These are phyloP conservation scores for Schizonepeta tenuifolia DNA, from an alignment of 257 asterid genomes.

Conservation along the genomic window DNA sequence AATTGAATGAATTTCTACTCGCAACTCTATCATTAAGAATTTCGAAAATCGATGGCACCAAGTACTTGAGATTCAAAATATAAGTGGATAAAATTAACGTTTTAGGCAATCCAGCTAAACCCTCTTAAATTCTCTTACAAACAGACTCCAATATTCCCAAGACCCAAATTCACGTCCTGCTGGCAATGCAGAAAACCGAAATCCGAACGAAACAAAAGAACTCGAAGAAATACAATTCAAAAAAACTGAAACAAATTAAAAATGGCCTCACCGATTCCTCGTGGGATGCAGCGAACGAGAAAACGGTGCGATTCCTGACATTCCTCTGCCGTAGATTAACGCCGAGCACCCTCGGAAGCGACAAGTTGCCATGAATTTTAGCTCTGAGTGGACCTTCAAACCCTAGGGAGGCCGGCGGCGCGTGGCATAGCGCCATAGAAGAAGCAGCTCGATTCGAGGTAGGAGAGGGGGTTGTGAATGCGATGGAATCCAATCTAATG, in stretches of 20 bases:
- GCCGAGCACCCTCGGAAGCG: slow-evolving; percentile 40
- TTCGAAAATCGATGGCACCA: background rate
- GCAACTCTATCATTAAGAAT: background rate
- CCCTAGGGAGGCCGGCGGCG: slow-evolving; percentile 52
- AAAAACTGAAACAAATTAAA: background rate
- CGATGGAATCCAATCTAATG: slow-evolving; percentile 39
- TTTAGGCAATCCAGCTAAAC: slow-evolving; percentile 1
- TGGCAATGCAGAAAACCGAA: slow-evolving; percentile 15
- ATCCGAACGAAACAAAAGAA: background rate
- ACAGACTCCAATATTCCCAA: slow-evolving; percentile 7
- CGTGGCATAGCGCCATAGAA: slow-evolving; percentile 43
- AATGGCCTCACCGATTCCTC: slow-evolving; percentile 71
- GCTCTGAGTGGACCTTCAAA: slow-evolving; percentile 37
- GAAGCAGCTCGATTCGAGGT: slow-evolving; percentile 34
- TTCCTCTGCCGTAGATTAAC: slow-evolving; percentile 33
- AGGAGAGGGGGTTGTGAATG: slow-evolving; percentile 40
- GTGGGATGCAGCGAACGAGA: slow-evolving; percentile 67
- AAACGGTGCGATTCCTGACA: slow-evolving; percentile 48
- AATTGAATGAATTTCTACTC: background rate
- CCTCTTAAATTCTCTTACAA: background rate
- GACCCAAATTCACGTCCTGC: background rate
- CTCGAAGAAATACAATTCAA: background rate
- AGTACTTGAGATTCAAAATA: background rate
- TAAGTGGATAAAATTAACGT: background rate
- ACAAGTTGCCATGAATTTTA: slow-evolving; percentile 22